Evolutionary conservation across 495 filamentous ascomycete genomes (phyloP).

Genomic region (Lineolata rhizophorae): DNA sequence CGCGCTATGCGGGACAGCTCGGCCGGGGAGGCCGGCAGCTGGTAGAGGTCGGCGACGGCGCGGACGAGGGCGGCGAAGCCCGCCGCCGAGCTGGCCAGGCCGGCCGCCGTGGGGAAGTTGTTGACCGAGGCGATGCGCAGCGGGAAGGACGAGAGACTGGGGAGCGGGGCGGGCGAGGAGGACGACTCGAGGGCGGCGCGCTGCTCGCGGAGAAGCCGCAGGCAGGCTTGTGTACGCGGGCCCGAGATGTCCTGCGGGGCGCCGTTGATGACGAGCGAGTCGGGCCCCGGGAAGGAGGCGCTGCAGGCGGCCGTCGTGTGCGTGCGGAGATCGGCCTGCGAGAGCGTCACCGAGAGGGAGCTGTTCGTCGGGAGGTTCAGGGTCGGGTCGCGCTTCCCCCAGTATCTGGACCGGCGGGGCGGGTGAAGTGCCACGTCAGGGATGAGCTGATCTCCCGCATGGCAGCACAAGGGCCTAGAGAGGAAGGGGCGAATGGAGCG

Average conservation of each 20-base stretch:
- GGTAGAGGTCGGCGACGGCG: slow-evolving; percentile 78
- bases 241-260: slow-evolving; percentile 62
- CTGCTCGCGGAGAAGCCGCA: slow-evolving; percentile 59
- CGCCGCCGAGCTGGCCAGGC: slow-evolving; percentile 76
- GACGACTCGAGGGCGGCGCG: slow-evolving; percentile 50
- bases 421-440: no score
- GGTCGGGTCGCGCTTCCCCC: slow-evolving; percentile 84
- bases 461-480: no score
- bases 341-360: slow-evolving; percentile 87
- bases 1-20: slow-evolving; percentile 75
- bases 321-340: slow-evolving; percentile 79
- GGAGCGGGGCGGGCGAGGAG: slow-evolving; percentile 44
- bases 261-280: slow-evolving; percentile 71
- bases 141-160: slow-evolving; percentile 49
- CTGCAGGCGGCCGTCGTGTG: slow-evolving; percentile 93
- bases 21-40: slow-evolving; percentile 50
- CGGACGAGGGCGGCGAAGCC: slow-evolving; percentile 90
- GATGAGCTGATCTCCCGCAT: no score
- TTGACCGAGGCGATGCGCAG: slow-evolving; percentile 79
- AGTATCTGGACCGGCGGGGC: slow-evolving; percentile 74
- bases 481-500: slow-evolving; percentile 4
- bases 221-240: slow-evolving; percentile 75
- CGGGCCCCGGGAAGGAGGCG: slow-evolving; percentile 38
- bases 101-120: slow-evolving; percentile 98
- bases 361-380: slow-evolving; percentile 96